phyloP scores from a whole-genome alignment of 495 filamentous ascomycete species.

The Penicillium cataractarum region DNA sequence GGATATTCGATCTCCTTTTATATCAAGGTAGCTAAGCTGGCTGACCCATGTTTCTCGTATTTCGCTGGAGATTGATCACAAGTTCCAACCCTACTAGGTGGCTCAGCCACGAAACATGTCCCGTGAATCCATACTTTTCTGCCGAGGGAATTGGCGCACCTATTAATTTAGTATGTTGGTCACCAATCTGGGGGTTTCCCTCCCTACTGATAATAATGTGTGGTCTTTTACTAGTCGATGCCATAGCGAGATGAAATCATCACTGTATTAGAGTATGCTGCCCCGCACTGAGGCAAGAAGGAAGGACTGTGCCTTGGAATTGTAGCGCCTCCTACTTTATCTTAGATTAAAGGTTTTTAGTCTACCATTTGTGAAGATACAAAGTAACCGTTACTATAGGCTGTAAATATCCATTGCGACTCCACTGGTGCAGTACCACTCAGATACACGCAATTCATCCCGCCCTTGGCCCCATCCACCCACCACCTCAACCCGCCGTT shows the following conservation, averaged over 20 bases:
- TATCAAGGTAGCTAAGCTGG: not conserved
- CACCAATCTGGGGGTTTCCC: too few relatives aligned
- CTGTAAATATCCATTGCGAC: not conserved
- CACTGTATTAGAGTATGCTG: not conserved
- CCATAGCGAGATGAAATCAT: too few relatives aligned
- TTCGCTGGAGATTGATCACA: not conserved
- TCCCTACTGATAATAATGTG: too few relatives aligned
- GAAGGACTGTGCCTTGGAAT: not conserved
- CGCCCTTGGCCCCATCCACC: not conserved
- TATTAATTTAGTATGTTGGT: too few relatives aligned
- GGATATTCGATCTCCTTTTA: not conserved
- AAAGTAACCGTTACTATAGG: not conserved
- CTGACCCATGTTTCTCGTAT: not conserved
- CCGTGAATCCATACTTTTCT: not conserved
- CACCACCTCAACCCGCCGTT: not conserved
- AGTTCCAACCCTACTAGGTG: not conserved
- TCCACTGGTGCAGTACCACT: not conserved
- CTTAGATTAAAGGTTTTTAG: not conserved
- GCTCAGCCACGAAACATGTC: not conserved
- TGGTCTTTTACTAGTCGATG: too few relatives aligned
- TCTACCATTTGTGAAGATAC: not conserved
- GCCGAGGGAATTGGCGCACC: too few relatives aligned
- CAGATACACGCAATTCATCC: constrained; percentile 7
- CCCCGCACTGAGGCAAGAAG: not conserved
- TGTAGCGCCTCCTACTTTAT: constrained; percentile 1